Evolutionary conservation across 169 alveolate species (phyloP).

Genomic region (Cryptosporidium felis): DNA sequence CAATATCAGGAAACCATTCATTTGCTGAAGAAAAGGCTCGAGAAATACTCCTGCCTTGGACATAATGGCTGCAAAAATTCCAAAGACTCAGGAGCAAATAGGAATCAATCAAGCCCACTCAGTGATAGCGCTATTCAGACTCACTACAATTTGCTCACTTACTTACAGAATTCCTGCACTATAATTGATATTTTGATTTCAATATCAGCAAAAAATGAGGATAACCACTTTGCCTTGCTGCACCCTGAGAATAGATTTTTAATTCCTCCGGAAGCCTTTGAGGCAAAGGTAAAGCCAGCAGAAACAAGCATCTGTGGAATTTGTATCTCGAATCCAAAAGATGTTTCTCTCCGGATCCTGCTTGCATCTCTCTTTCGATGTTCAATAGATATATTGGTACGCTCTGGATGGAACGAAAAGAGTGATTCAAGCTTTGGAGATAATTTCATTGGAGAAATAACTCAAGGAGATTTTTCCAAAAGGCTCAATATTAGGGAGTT

Average conservation of each 20-base stretch:
- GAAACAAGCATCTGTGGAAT: neutral
- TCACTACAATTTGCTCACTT: neutral
- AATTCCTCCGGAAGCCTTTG: no score
- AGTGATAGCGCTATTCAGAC: neutral
- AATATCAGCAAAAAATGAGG: neutral
- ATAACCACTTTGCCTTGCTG: neutral
- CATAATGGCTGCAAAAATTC: neutral
- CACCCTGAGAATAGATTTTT: neutral
- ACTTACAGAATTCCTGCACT: conserved; percentile 33
- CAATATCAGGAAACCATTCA: conserved; percentile 28
- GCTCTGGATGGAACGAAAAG: neutral
- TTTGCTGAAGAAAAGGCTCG: conserved; percentile 25
- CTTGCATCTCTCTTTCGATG: neutral
- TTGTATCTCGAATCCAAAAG: conserved; percentile 20
- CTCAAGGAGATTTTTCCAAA: neutral
- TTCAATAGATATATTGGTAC: conserved; percentile 12
- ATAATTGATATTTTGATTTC: neutral
- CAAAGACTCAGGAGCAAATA: neutral
- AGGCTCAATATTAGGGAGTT: neutral
- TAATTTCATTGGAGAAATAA: neutral
- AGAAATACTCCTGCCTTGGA: neutral
- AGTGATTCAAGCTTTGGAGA: neutral
- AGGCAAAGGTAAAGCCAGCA: neutral
- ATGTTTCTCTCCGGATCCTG: conserved; percentile 12
- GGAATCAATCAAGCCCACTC: no score